A percentile compares a stretch with the other conserved stretches of the same genome.
These are phyloP conservation scores for Megacollybia marginata DNA, from an alignment of 768 basidiomycete species.

Conservation along the genomic window DNA sequence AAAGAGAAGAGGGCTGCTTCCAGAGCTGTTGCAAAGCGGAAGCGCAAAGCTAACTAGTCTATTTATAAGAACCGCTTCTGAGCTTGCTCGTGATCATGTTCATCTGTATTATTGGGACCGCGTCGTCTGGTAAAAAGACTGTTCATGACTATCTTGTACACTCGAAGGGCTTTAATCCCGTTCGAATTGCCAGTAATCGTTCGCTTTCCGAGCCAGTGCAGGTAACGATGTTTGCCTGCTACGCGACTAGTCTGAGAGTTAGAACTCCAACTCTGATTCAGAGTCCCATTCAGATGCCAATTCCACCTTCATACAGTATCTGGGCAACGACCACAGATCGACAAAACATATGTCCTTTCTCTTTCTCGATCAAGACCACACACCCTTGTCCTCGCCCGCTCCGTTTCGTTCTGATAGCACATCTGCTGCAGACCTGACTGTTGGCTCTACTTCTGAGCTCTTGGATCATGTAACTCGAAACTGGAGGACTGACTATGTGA, in stretches of 20 bases:
- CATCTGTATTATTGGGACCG: conserved; percentile 60
- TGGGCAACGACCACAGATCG: neutral
- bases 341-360: conserved; percentile 32
- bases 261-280: neutral
- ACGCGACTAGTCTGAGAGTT: neutral
- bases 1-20: conserved; percentile 51
- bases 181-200: conserved; percentile 27
- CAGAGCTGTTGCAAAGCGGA: conserved; percentile 25
- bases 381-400: conserved; percentile 13
- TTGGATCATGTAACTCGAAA: conserved; percentile 72
- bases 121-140: conserved; percentile 51
- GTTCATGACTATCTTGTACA: conserved; percentile 53
- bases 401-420: conserved; percentile 13
- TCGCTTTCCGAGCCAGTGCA: neutral
- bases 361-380: conserved; percentile 26
- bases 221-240: neutral
- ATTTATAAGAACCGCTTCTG: neutral
- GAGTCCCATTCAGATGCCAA: neutral
- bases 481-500: conserved; percentile 80
- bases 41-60: conserved; percentile 1
- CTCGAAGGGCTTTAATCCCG: conserved; percentile 48
- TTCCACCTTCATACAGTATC: neutral
- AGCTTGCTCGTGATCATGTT: conserved; percentile 36
- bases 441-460: conserved; percentile 38
- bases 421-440: conserved; percentile 15